Base-by-base conservation (phyloP, 176 grass and related monocot species). In the Eragrostis nindensis region DNA sequence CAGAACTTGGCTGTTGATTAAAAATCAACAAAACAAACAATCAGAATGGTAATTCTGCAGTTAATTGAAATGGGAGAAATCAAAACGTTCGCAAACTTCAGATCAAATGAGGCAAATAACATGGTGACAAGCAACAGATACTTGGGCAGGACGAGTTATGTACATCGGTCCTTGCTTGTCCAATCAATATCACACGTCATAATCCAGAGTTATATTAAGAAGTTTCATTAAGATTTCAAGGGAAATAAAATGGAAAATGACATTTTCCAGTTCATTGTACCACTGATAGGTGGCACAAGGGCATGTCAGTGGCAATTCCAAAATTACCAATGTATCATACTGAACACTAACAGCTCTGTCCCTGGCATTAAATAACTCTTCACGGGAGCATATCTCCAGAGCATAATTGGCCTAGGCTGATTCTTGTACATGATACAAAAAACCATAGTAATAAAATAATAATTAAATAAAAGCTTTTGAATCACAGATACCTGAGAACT, bases 401-500 rank as follows among this genome's bases (percentile, higher is more conserved):
- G 11, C 22, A 80, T 17, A 46, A 64, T 29, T 83, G 42, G 29
- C 42, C 38, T 64, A 8, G 27, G 43, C 12, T 74, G 64, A 44
- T 71, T 60, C 62, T 76, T 64, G 36, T 40, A 82, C 24, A 74
- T 67, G 11, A 68, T 25, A 66, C 29, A 43, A 7, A 7, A 3
- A 52, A 54, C 40, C 27, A 70, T 63, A n/a, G 12, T 25, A 26
- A 41, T 5, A 4, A 62, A 55, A 44, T n/a, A 41, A 70, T 49
- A 21, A 17, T n/a, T n/a, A 40, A 40, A 29, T 44, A 53, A 75
- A 24, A 5, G 22, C 2, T 83, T 74, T 38, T 49, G 11, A 60
- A 80, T 79, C 6, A 79, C 30, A 57, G 64, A 78, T 91, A 95
- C 95, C 95, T 95, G 90, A 57, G 81, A n/a, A 74, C 21, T 69